Evolutionary conservation across 331 rosid species (phyloP).

Genomic region (Rosa hybrid): DNA sequence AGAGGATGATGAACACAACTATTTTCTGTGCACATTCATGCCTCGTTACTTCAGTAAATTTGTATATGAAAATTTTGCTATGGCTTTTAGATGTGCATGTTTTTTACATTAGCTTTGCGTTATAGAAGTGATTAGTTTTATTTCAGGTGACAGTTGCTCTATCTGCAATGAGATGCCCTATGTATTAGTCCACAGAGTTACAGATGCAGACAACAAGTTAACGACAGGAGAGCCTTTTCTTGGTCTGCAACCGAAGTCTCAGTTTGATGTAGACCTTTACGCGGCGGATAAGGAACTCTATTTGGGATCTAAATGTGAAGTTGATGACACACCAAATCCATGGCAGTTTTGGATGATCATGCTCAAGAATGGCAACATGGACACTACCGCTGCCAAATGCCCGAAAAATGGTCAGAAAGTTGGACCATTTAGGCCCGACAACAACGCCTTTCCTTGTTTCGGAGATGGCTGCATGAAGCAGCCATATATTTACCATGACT

Average conservation of each 20-base stretch:
- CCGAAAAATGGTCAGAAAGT: constrained; percentile 43
- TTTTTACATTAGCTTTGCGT: background rate
- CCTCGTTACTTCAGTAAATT: background rate
- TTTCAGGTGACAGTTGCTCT: constrained; percentile 18
- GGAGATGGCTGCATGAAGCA: constrained; percentile 59
- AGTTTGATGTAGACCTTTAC: constrained; percentile 40
- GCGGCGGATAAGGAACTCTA: constrained; percentile 46
- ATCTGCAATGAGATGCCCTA: constrained; percentile 31
- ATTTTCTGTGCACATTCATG: background rate
- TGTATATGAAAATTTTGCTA: background rate
- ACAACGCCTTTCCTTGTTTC: constrained; percentile 42
- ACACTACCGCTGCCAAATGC: constrained; percentile 46
- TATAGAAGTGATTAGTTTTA: background rate
- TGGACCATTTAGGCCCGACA: constrained; percentile 21
- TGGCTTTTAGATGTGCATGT: background rate
- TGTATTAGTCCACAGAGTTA: constrained; percentile 44
- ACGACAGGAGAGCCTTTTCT: constrained; percentile 29
- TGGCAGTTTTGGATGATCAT: constrained; percentile 67
- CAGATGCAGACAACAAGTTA: constrained; percentile 40
- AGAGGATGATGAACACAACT: background rate
- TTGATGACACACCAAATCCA: constrained; percentile 32
- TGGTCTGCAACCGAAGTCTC: constrained; percentile 25
- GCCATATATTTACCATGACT: constrained; percentile 47
- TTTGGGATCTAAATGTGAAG: constrained; percentile 43
- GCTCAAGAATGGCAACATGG: constrained; percentile 63